phyloP scores from a whole-genome alignment of 345 rosid genomes.

The Gossypium stocksii region DNA sequence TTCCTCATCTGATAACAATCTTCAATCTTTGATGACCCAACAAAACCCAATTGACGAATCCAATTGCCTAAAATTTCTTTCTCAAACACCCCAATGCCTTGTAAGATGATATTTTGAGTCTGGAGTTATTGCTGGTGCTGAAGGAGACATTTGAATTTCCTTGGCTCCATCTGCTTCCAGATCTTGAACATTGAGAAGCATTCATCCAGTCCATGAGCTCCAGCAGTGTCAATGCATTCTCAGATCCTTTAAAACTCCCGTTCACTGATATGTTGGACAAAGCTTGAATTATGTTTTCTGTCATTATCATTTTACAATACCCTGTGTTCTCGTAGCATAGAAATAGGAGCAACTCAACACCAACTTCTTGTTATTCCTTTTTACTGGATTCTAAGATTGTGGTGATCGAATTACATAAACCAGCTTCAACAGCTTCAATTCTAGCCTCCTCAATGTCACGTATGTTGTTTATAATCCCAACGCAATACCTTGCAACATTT shows the following conservation, averaged over 20 bases:
- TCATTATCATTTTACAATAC: constrained; percentile 16
- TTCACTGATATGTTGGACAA: constrained; percentile 16
- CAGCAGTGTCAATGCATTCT: constrained; percentile 19
- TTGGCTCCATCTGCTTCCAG: neutral
- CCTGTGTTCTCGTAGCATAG: constrained; percentile 16
- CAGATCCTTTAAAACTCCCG: constrained; percentile 22
- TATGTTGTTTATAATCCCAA: constrained; percentile 22
- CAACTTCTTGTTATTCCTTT: constrained; percentile 26
- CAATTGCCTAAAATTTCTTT: constrained; percentile 13
- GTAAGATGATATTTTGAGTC: constrained; percentile 8
- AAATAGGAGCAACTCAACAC: constrained; percentile 22
- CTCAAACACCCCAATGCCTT: constrained; percentile 15
- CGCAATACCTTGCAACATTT: constrained; percentile 26
- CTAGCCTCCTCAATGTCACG: constrained; percentile 28
- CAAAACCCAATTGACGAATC: constrained; percentile 31
- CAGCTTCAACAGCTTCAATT: constrained; percentile 22
- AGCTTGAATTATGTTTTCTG: constrained; percentile 13
- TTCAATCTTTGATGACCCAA: constrained; percentile 29
- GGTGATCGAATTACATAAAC: constrained; percentile 20
- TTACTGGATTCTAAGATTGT: constrained; percentile 26
- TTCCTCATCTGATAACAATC: constrained; percentile 29
- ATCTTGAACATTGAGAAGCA: constrained; percentile 3
- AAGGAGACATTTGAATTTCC: neutral
- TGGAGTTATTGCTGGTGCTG: neutral
- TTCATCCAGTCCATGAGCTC: constrained; percentile 13